A percentile compares a stretch with the other conserved stretches of the same genome.
phyloP scores from a whole-genome alignment of 352 stramenopile genomes.

The Phytophthora citrophthora region DNA sequence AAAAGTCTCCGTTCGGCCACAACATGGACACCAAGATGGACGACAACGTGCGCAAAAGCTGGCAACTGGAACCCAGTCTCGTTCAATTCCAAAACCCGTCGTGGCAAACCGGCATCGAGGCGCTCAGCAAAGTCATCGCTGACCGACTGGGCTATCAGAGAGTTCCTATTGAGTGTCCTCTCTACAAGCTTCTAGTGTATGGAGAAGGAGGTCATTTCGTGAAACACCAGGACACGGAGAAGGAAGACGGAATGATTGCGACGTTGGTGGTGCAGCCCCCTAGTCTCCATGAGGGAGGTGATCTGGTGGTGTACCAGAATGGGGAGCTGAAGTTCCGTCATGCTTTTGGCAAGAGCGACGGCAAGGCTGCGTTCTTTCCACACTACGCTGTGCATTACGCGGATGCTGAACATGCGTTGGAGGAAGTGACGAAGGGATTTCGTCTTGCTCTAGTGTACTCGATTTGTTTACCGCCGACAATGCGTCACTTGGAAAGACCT shows the following conservation, averaged over 20 bases:
- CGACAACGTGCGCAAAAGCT: conserved; percentile 32
- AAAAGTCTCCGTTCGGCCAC: conserved; percentile 36
- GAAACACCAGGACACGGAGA: conserved; percentile 61
- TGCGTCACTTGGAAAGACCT: not conserved
- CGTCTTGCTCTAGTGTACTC: conserved; percentile 18
- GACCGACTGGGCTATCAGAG: conserved; percentile 16
- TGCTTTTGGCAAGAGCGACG: conserved; percentile 22
- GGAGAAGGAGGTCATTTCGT: conserved; percentile 44
- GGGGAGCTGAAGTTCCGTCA: conserved; percentile 13
- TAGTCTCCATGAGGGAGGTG: conserved; percentile 20
- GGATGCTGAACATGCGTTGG: conserved; percentile 28
- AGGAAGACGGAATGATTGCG: conserved; percentile 56
- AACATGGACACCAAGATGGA: conserved; percentile 24
- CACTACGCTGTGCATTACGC: conserved; percentile 36
- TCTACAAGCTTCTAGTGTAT: conserved; percentile 64
- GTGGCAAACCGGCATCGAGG: conserved; percentile 19
- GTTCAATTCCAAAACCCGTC: conserved; percentile 15
- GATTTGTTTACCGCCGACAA: not conserved
- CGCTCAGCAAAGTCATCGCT: conserved; percentile 8
- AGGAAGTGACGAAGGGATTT: conserved; percentile 26
- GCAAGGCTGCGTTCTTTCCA: conserved; percentile 10
- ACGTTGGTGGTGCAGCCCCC: conserved; percentile 51
- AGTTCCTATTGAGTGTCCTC: conserved; percentile 15
- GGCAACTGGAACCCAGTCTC: conserved; percentile 11
- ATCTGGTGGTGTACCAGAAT: conserved; percentile 24